Evolutionary conservation across 2,329 filamentous ascomycete genomes (phyloP).

Genomic region (Diaporthe vexans): DNA sequence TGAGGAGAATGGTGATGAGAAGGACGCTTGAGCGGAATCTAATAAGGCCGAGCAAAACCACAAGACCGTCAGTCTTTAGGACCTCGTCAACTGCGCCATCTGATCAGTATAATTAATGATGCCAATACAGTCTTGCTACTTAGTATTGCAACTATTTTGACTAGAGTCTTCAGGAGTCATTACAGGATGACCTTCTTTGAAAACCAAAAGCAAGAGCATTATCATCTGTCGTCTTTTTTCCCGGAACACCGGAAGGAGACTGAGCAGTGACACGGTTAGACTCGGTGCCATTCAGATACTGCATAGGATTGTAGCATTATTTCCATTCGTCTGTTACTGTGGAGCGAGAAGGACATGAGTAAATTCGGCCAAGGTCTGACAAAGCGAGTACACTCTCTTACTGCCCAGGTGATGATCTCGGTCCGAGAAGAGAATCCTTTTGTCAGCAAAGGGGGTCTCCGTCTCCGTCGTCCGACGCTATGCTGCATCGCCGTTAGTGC

Average conservation of each 20-base stretch:
- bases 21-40: too few species aligned
- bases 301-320: neutral
- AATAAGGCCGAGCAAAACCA: neutral
- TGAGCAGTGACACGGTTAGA: neutral
- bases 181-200: neutral
- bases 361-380: neutral
- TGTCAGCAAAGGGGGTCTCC: neutral
- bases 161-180: neutral
- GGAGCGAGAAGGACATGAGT: neutral
- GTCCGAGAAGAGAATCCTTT: neutral
- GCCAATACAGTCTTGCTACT: too few species aligned
- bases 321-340: too few species aligned
- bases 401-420: neutral
- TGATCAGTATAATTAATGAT: neutral
- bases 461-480: constrained; percentile 4
- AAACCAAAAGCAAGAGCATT: neutral
- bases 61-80: neutral
- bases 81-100: neutral
- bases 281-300: neutral
- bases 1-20: neutral
- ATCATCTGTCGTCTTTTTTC: too few species aligned
- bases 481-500: neutral
- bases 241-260: neutral
- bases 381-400: neutral
- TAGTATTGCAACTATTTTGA: neutral